Base-by-base conservation (phyloP, 2,329 filamentous ascomycete species). In the Ilyonectria mors-panacis region DNA sequence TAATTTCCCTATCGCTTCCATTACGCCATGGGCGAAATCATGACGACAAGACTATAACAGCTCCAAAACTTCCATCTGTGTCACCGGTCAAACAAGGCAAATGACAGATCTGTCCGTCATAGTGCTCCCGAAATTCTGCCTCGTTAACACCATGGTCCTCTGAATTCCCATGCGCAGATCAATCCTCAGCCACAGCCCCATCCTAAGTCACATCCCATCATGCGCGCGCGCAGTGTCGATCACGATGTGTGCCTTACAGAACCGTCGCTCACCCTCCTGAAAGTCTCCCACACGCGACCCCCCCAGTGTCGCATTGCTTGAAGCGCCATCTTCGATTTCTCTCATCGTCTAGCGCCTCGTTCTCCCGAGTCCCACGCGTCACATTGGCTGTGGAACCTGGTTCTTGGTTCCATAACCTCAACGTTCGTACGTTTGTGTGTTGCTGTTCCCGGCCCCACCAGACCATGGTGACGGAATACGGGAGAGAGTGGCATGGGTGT, bases 391-490 rank as follows among this genome's bases (percentile, higher is more conserved):
- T 8, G 19, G 21, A 39, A 9, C 30, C n/a, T 15, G 19, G 57
- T 66, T 65, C 65, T 70, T 68, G 69, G 69, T 59, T 70, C 50
- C 39, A 69, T 63, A 62, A 70, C 50, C 63, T 62, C 61, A 69
- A 26, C 26, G 26, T 26, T 26, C 26, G 26, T 26, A 26, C 65
- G 47, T 21, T 35, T 56, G 35, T 42, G 53, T 67, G 60, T 47
- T 51, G 28, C 51, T 61, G 70, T 21, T 30, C 44, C 68, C 54
- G 48, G 47, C 62, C 56, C 58, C 71, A 68, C 65, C 59, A 59
- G 65, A 68, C 59, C 66, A 61, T 53, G 50, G 28, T 55, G 55
- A 66, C 26, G 62, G 67, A 50, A 68, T 62, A 30, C 15, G 44
- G 47, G 69, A 19, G 48, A 28, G 30, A 53, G 19, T 13, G 33